Evolutionary conservation across 2,329 filamentous ascomycete genomes (phyloP), one percentile per base, ranked within the genome.

Genomic region (Curvularia verruculosa): DNA sequence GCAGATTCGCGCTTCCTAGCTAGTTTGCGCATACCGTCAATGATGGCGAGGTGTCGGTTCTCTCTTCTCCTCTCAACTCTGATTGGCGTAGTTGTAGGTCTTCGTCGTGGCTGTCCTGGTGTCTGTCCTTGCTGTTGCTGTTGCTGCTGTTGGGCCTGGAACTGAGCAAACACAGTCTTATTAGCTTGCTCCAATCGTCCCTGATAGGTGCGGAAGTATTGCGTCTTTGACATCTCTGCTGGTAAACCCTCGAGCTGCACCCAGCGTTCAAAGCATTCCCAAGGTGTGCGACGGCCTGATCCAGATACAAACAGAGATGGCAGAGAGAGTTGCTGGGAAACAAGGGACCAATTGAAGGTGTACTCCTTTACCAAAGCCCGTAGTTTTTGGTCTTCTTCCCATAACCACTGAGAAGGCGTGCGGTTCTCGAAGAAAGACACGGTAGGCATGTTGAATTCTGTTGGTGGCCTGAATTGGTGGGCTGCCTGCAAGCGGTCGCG

Each of bases 231-330:
- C 89, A 98, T 96, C 64, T 99, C 95, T 10, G 89, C 86, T 4
- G 95, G 94, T 36, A 97, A 81, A 1, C 93, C 92, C 78, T 98
- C 95, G 12, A 98, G 81, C 65, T 90, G 88, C 52, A 97, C 90
- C 94, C 94, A 99, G 41, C 95, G 86, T 77, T 99, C 95, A 68
- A 99, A 99, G 73, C 95, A 99, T 78, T 99, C 95, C 95, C 95
- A 99, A 0, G 94, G 92, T 2, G 94, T 98, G 46, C 95, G 86
- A 60, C 95, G 85, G 73, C 98, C 94, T 10, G 92, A 87, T 1
- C 91, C 92, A 19, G 93, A 94, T n/a, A 87, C 84, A 70, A 92
- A 96, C 13, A 87, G 75, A 0, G 92, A 96, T 50, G 86, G 87
- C 15, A 89, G 84, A 1, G 87, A 84, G 51, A 98, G 80, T 58